Evolutionary conservation across 768 basidiomycete species (phyloP).

Genomic region (Leccinum boreale): DNA sequence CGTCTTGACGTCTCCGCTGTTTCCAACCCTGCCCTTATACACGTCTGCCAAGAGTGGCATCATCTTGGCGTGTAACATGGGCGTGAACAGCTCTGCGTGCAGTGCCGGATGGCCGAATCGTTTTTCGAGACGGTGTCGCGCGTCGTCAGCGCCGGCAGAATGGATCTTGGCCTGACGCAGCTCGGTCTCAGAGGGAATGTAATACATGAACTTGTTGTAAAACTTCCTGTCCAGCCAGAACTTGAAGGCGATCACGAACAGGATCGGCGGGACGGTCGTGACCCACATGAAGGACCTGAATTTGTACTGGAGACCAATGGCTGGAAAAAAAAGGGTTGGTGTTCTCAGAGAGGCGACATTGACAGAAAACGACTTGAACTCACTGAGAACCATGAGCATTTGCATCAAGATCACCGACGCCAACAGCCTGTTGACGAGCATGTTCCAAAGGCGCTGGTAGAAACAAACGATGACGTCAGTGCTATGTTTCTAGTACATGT

Average conservation of each 20-base stretch:
- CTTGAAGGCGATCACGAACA: constrained; percentile 82
- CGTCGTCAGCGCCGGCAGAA: constrained; percentile 71
- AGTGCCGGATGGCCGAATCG: constrained; percentile 96
- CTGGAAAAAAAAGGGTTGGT: constrained; percentile 34
- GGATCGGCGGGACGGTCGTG: constrained; percentile 79
- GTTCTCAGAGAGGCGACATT: neutral
- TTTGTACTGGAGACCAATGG: constrained; percentile 79
- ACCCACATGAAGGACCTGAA: constrained; percentile 78
- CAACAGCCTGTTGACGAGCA: constrained; percentile 86
- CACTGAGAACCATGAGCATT: constrained; percentile 79
- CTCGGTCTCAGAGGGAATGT: constrained; percentile 79
- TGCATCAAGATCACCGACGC: constrained; percentile 85
- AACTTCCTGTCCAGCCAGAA: constrained; percentile 72
- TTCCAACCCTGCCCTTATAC: constrained; percentile 68
- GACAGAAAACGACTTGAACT: constrained; percentile 28
- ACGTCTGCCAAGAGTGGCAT: constrained; percentile 74
- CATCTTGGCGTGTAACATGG: constrained; percentile 85
- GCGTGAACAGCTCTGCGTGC: constrained; percentile 81
- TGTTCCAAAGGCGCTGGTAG: constrained; percentile 84
- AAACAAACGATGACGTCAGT: neutral
- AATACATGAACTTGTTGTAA: constrained; percentile 71
- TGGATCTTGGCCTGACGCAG: constrained; percentile 70
- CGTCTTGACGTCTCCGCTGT: constrained; percentile 42
- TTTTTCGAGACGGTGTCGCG: constrained; percentile 73
- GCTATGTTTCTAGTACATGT: neutral